Evolutionary conservation across 768 basidiomycete genomes (phyloP).

Genomic region (Lentinula guzmanii): DNA sequence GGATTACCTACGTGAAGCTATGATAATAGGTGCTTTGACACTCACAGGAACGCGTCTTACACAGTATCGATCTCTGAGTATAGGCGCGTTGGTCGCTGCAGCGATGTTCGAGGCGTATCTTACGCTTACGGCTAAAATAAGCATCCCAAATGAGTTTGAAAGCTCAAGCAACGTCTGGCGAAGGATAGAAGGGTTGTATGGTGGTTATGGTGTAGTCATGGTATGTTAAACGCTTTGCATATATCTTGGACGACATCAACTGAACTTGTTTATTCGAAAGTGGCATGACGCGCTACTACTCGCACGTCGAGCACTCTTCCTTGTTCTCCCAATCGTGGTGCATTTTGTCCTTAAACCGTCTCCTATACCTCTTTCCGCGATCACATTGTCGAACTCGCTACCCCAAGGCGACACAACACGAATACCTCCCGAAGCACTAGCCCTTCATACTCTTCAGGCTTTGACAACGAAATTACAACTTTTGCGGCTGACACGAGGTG

Average conservation of each 20-base stretch:
- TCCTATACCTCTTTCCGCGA: constrained; percentile 21
- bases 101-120: constrained; percentile 49
- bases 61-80: constrained; percentile 35
- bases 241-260: background rate
- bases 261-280: constrained; percentile 23
- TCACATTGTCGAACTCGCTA: constrained; percentile 10
- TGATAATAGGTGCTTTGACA: constrained; percentile 46
- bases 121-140: constrained; percentile 39
- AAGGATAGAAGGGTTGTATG: background rate
- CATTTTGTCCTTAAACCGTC: constrained; percentile 33
- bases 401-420: constrained; percentile 17
- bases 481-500: constrained; percentile 50
- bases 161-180: constrained; percentile 7
- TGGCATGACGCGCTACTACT: constrained; percentile 60
- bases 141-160: constrained; percentile 39
- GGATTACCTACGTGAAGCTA: constrained; percentile 53
- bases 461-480: constrained; percentile 44
- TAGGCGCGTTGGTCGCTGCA: constrained; percentile 43
- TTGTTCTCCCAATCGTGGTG: constrained; percentile 47
- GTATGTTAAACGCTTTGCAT: constrained; percentile 18
- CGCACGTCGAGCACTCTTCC: constrained; percentile 52
- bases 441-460: constrained; percentile 27
- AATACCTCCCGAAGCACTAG: constrained; percentile 21
- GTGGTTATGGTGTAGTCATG: constrained; percentile 20
- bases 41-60: constrained; percentile 31